phyloP scores from a whole-genome alignment of 192 early-diverging fungal species.

The Tieghemiomyces parasiticus region DNA sequence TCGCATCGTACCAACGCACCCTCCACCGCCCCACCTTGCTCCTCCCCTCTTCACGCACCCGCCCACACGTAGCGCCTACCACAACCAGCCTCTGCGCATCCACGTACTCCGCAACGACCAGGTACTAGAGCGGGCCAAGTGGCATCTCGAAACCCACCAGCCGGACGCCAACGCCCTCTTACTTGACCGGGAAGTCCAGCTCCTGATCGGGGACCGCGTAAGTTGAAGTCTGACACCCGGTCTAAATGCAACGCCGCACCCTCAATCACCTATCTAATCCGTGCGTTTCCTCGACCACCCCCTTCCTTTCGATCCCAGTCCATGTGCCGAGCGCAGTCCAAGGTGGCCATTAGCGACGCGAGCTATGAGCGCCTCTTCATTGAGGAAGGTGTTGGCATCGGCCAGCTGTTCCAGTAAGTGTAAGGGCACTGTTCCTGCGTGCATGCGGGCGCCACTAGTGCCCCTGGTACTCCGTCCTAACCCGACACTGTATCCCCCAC shows the following conservation, averaged over 20 bases:
- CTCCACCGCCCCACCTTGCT: too few species aligned
- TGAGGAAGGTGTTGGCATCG: slow-evolving; percentile 28
- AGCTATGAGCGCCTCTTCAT: slow-evolving; percentile 27
- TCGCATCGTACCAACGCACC: too few species aligned
- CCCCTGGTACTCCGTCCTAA: too few species aligned
- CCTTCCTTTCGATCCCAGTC: too few species aligned
- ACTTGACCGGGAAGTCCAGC: neutral
- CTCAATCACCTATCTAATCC: too few species aligned
- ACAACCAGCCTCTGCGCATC: slow-evolving; percentile 30
- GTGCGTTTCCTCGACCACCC: too few species aligned
- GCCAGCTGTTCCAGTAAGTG: slow-evolving; percentile 34
- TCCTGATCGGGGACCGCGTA: neutral
- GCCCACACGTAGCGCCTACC: slow-evolving; percentile 18
- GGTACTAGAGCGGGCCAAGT: slow-evolving; percentile 7
- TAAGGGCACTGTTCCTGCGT: too few species aligned
- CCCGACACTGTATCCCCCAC: too few species aligned
- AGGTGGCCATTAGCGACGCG: slow-evolving; percentile 21
- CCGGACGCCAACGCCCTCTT: neutral
- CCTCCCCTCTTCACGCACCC: neutral
- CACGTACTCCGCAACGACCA: slow-evolving; percentile 26
- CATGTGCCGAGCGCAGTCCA: slow-evolving; percentile 26
- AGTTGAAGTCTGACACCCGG: too few species aligned
- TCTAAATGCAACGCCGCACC: too few species aligned
- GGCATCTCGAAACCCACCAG: neutral
- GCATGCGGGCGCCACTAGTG: too few species aligned